Conservation (phyloP, 2,329 filamentous ascomycete genomes). For the Nannizzia gypsea region DNA sequence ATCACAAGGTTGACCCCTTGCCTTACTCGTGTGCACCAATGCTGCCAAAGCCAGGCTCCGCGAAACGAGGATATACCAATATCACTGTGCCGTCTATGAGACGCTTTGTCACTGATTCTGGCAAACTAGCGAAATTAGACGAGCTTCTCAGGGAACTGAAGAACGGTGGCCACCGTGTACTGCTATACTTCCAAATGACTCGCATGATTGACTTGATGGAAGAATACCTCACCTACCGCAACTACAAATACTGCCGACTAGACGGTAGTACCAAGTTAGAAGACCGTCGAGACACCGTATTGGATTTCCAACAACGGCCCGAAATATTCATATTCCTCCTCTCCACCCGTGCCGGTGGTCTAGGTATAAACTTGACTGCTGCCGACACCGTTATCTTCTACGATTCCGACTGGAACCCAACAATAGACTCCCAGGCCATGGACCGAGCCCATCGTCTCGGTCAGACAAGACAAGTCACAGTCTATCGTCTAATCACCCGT, state of each 20-base stretch:
- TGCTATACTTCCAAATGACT: slow-evolving; percentile 99
- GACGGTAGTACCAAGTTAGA: slow-evolving; percentile 96
- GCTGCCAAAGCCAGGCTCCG: slow-evolving; percentile 66
- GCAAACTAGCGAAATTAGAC: slow-evolving; percentile 87
- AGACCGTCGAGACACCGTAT: slow-evolving; percentile 88
- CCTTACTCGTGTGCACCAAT: slow-evolving; percentile 51
- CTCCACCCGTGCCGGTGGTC: slow-evolving; percentile 88
- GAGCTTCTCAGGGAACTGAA: slow-evolving; percentile 79
- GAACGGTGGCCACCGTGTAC: slow-evolving; percentile 79
- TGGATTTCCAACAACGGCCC: slow-evolving; percentile 86
- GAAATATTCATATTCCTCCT: slow-evolving; percentile 97
- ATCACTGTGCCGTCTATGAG: slow-evolving; percentile 93
- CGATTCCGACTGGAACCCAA: slow-evolving; percentile 98
- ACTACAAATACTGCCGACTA: slow-evolving; percentile 95
- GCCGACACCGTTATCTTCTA: slow-evolving; percentile 99
- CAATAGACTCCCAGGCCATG: slow-evolving; percentile 98
- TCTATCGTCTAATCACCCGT: slow-evolving; percentile 92
- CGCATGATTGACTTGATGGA: slow-evolving; percentile 99
- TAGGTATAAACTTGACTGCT: slow-evolving; percentile 93
- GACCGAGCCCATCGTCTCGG: slow-evolving; percentile 95
- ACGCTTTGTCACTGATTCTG: slow-evolving; percentile 93
- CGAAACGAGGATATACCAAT: slow-evolving; percentile 75
- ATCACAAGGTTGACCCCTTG: slow-evolving; percentile 53
- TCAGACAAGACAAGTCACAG: slow-evolving; percentile 89
- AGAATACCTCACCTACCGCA: slow-evolving; percentile 95